Evolutionary conservation across 2,329 filamentous ascomycete genomes (phyloP), one percentile per base, ranked within the genome.

Genomic region (Scedosporium minutisporum): DNA sequence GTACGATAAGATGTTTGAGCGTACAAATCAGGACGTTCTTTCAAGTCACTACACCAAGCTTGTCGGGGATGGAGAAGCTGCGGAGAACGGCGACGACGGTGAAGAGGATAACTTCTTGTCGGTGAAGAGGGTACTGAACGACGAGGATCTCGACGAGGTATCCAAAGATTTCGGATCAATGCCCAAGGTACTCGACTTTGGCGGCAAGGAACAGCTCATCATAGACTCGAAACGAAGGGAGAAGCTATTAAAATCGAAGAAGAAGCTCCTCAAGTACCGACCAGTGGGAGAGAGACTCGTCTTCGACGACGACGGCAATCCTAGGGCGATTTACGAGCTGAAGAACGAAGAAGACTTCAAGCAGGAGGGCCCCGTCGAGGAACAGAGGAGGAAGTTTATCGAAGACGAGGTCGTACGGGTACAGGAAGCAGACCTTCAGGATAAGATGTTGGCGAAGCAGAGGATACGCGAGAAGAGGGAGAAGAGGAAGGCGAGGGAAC

Each of bases 1-100:
- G 74, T 96, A 96, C 73, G 92, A 99, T 74, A 88, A 91, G 68
- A 97, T 99, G 95, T 97, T 97, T 75, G 93, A 97, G 78, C 84
- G 95, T 65, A 90, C 89, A 68, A 99, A 99, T 75, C 93, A 97
- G 75, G 93, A 97, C 71, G 90, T 99, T 38, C 77, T 99, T 66
- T 93, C 93, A n/a, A 87, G 88, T 63, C 95, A 99, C 76, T 97
- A 97, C 78, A 85, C 86, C 64, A 96, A 93, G 71, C 82, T 99
- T 66, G 87, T 97, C 64, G 86, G 75, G 2, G 74, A 75, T 68
- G 9, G 74, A 67, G 74, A 76, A 65, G 71, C 74, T 58, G 66
- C 66, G 59, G 10, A 41, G 27, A 72, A 70, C 3, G 79, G 72
- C 3, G 82, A 84, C 62, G 83, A 80, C 4, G 81, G 87, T 58